Evolutionary conservation across 2,329 filamentous ascomycete species (phyloP).

Genomic region (Sclerotinia minor): DNA sequence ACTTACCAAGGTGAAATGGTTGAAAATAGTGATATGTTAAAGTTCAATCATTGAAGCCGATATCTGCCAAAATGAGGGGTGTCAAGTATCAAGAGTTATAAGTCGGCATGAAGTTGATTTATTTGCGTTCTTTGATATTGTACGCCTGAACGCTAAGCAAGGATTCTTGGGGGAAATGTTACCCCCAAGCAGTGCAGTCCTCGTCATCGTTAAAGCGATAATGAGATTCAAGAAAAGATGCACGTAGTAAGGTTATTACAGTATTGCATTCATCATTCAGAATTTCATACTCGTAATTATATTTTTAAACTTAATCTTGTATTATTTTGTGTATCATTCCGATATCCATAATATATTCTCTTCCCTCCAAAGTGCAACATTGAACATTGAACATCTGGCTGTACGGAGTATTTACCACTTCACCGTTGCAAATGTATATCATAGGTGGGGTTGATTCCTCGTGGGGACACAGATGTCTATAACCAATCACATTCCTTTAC

Average conservation of each 20-base stretch:
- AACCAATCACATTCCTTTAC: not conserved
- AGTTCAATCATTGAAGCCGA: constrained; percentile 34
- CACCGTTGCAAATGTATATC: constrained; percentile 4
- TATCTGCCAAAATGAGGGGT: constrained; percentile 11
- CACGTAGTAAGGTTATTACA: not conserved
- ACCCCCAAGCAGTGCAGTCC: constrained; percentile 9
- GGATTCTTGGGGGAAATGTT: constrained; percentile 10
- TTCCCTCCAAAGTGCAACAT: not conserved
- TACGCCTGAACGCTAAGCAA: constrained; percentile 17
- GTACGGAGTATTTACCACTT: not conserved
- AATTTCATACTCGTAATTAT: not conserved
- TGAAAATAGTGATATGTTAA: not conserved
- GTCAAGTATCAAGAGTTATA: not conserved
- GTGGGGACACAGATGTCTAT: not conserved
- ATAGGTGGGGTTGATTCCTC: not conserved
- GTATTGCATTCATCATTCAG: no score
- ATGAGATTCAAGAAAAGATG: constrained; percentile 10
- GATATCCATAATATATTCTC: no score
- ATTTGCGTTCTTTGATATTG: constrained; percentile 21
- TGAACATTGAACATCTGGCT: not conserved
- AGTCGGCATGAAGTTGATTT: constrained; percentile 2
- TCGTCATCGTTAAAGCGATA: constrained; percentile 24
- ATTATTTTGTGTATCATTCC: not conserved
- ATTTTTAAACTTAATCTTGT: no score
- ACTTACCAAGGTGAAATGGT: constrained; percentile 16